Percentiles rank a stretch among this genome's conserved stretches.
phyloP scores from a whole-genome alignment of 192 early-diverging fungal species.

The Mortierella hygrophila region DNA sequence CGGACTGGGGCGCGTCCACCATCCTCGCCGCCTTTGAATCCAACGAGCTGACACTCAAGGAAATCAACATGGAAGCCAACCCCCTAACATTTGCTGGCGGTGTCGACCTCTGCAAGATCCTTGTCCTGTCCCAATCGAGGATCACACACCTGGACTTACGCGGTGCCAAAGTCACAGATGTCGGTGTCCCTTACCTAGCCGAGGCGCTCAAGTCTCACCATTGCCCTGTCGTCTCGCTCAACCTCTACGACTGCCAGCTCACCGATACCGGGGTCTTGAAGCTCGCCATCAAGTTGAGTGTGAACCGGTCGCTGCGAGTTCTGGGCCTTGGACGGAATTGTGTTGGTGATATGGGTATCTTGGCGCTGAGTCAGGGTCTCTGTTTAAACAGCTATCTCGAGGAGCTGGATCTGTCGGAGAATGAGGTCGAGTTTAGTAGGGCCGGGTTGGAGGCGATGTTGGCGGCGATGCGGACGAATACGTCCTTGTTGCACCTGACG shows the following conservation, averaged over 20 bases:
- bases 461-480: slow-evolving; percentile 36
- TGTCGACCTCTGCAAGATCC: slow-evolving; percentile 49
- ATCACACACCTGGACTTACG: slow-evolving; percentile 42
- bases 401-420: slow-evolving; percentile 48
- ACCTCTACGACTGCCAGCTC: slow-evolving; percentile 51
- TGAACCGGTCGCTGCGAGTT: slow-evolving; percentile 33
- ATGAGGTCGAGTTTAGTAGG: slow-evolving; percentile 37
- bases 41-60: slow-evolving; percentile 25
- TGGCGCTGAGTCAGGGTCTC: slow-evolving; percentile 36
- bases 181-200: slow-evolving; percentile 43
- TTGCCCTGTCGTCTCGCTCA: slow-evolving; percentile 35
- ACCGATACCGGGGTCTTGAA: slow-evolving; percentile 45
- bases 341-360: slow-evolving; percentile 37
- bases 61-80: slow-evolving; percentile 50
- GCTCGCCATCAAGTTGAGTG: slow-evolving; percentile 41
- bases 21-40: slow-evolving; percentile 52
- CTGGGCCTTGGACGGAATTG: slow-evolving; percentile 39
- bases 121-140: slow-evolving; percentile 33
- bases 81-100: slow-evolving; percentile 36
- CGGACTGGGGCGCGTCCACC: slow-evolving; percentile 53
- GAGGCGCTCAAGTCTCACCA: slow-evolving; percentile 50
- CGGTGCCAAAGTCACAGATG: slow-evolving; percentile 53
- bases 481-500: slow-evolving; percentile 26
- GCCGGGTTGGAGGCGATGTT: slow-evolving; percentile 40
- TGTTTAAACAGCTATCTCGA: slow-evolving; percentile 33